These are phyloP conservation scores for Hemerocallis citrina DNA, from an alignment of 106 monocot species.

Conservation along the genomic window DNA sequence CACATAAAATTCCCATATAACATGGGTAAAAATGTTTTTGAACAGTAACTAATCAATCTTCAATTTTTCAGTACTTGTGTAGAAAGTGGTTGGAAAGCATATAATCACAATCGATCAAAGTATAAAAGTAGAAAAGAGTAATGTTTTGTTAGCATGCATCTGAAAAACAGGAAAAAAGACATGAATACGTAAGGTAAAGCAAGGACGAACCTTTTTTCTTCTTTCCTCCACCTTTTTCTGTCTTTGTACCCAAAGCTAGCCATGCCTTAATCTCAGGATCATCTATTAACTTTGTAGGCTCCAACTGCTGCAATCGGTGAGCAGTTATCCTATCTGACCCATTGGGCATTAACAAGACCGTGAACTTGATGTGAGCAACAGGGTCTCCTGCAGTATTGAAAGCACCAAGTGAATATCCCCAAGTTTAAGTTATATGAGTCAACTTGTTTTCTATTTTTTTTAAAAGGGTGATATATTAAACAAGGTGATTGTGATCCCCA, in stretches of 20 bases:
- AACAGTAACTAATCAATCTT: too few relatives aligned
- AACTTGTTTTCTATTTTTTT: too few relatives aligned
- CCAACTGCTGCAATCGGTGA: conserved; percentile 65
- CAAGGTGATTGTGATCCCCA: too few relatives aligned
- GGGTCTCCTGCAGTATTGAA: conserved; percentile 51
- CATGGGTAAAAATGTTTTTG: too few relatives aligned
- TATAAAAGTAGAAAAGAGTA: too few relatives aligned
- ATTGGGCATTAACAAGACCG: conserved; percentile 76
- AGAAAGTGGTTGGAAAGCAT: background rate
- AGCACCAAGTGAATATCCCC: background rate
- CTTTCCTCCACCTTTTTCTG: conserved; percentile 89
- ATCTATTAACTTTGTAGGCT: conserved; percentile 55
- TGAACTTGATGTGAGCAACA: conserved; percentile 98
- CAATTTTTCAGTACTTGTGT: too few relatives aligned
- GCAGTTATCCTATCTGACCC: conserved; percentile 86
- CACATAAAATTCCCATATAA: too few relatives aligned
- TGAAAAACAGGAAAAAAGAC: background rate
- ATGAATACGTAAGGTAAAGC: background rate
- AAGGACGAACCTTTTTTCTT: conserved; percentile 64
- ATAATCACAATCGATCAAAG: too few relatives aligned
- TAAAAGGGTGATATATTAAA: too few relatives aligned
- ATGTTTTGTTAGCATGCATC: too few relatives aligned
- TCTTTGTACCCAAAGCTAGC: conserved; percentile 81
- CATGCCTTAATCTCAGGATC: conserved; percentile 91
- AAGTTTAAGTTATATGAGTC: background rate